phyloP scores from a whole-genome alignment of 495 filamentous ascomycete species.

The Trichoderma parareesei region DNA sequence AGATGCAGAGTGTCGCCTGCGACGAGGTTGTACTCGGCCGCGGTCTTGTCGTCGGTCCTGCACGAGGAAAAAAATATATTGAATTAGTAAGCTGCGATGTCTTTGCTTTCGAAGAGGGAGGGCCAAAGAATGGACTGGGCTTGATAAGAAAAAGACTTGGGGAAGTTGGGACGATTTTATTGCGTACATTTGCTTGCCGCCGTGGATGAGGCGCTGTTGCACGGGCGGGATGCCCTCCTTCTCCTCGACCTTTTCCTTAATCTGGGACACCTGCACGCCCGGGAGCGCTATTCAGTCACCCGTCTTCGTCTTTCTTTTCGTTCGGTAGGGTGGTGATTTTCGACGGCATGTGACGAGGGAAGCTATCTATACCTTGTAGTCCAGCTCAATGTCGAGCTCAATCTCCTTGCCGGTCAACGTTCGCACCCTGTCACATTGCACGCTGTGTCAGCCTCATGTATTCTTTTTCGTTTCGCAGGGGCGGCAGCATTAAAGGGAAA shows the following conservation, averaged over 20 bases:
- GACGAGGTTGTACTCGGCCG: constrained; percentile 77
- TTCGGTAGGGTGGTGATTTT: no score
- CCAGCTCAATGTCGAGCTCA: constrained; percentile 87
- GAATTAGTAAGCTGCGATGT: neutral
- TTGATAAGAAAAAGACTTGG: neutral
- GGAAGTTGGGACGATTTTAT: neutral
- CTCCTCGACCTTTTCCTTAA: constrained; percentile 98
- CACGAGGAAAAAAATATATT: neutral
- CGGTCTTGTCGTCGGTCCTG: constrained; percentile 89
- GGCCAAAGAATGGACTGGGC: neutral
- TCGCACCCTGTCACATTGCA: constrained; percentile 61
- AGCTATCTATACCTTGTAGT: constrained; percentile 63
- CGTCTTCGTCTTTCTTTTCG: no score
- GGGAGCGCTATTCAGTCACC: neutral
- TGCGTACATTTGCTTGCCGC: constrained; percentile 92
- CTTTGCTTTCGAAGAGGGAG: neutral
- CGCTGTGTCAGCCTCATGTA: neutral
- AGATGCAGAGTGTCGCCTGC: constrained; percentile 91
- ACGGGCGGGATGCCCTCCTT: constrained; percentile 97
- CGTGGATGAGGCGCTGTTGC: constrained; percentile 91
- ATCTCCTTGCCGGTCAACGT: constrained; percentile 98
- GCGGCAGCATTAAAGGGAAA: neutral
- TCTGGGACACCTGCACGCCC: constrained; percentile 63
- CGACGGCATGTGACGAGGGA: neutral
- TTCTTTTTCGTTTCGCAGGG: neutral